Percentiles rank a stretch among this genome's conserved stretches.
Evolutionary conservation across 768 basidiomycete species (phyloP).

Genomic region (Suillus weaverae): DNA sequence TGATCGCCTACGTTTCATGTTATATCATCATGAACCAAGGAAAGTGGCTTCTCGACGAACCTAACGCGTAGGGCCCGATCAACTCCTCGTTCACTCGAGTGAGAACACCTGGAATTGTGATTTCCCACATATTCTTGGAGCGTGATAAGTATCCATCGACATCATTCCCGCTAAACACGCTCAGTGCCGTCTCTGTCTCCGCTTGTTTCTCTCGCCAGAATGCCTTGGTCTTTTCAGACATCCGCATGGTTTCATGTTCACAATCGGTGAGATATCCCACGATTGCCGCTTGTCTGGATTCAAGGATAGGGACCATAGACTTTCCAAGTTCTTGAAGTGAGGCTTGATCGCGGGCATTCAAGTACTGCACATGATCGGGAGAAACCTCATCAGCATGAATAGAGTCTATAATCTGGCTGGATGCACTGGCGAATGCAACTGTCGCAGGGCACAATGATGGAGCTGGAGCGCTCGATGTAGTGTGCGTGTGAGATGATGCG

Average conservation of each 20-base stretch:
- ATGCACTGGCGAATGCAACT: constrained; percentile 52
- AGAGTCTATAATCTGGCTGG: constrained; percentile 41
- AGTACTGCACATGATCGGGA: constrained; percentile 58
- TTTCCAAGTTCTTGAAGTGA: constrained; percentile 52
- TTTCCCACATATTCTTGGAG: constrained; percentile 55
- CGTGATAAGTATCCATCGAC: constrained; percentile 52
- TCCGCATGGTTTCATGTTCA: constrained; percentile 45
- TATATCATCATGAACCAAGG: background rate
- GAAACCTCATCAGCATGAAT: constrained; percentile 64
- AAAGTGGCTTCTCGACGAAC: constrained; percentile 37
- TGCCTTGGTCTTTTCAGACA: constrained; percentile 59
- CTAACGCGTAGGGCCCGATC: constrained; percentile 63
- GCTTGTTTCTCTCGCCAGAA: constrained; percentile 62
- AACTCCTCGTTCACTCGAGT: constrained; percentile 54
- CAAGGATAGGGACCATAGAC: constrained; percentile 42
- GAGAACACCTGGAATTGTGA: constrained; percentile 45
- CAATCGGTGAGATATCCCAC: constrained; percentile 51
- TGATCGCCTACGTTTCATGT: constrained; percentile 62
- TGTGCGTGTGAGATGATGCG: constrained; percentile 61
- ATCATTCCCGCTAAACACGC: constrained; percentile 48
- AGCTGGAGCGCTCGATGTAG: constrained; percentile 71
- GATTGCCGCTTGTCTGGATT: constrained; percentile 50
- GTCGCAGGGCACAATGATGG: constrained; percentile 80
- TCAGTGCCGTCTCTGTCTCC: constrained; percentile 42
- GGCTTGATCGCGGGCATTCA: constrained; percentile 58